These are phyloP conservation scores for Yamadazyma takamatsuzukensis DNA, from an alignment of 805 yeast species.

Conservation along the genomic window DNA sequence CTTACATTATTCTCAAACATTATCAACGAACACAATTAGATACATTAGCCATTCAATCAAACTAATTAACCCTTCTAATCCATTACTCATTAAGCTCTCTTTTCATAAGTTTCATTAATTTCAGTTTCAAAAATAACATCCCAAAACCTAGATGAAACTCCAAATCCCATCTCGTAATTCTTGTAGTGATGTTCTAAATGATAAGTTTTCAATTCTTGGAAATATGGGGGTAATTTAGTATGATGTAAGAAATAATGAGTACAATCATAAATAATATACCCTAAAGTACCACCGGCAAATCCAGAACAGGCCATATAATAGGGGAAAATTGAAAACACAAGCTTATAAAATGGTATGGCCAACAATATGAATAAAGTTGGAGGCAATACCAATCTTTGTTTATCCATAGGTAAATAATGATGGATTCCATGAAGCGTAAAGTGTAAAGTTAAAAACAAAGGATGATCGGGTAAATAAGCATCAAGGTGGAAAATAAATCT, in stretches of 20 bases:
- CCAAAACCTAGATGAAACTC: conserved; percentile 94
- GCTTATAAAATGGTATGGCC: conserved; percentile 74
- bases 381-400: conserved; percentile 89
- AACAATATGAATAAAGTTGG: conserved; percentile 77
- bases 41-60: neutral
- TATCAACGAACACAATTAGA: neutral
- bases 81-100: conserved; percentile 27
- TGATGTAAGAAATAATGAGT: conserved; percentile 96
- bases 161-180: conserved; percentile 94
- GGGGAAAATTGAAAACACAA: conserved; percentile 76
- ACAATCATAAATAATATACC: conserved; percentile 86
- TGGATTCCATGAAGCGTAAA: conserved; percentile 94
- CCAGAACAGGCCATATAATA: conserved; percentile 84
- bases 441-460: conserved; percentile 72
- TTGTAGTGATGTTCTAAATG: conserved; percentile 98
- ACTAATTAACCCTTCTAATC: too few species aligned
- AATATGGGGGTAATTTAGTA: conserved; percentile 67
- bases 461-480: conserved; percentile 76
- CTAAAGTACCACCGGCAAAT: conserved; percentile 94
- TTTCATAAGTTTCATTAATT: conserved; percentile 49
- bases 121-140: conserved; percentile 86
- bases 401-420: conserved; percentile 97
- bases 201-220: conserved; percentile 79
- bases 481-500: conserved; percentile 94
- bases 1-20: neutral